Percentiles rank a stretch among this genome's conserved stretches.
phyloP scores from a whole-genome alignment of 441 rosid genomes.

The Melastoma candidum region DNA sequence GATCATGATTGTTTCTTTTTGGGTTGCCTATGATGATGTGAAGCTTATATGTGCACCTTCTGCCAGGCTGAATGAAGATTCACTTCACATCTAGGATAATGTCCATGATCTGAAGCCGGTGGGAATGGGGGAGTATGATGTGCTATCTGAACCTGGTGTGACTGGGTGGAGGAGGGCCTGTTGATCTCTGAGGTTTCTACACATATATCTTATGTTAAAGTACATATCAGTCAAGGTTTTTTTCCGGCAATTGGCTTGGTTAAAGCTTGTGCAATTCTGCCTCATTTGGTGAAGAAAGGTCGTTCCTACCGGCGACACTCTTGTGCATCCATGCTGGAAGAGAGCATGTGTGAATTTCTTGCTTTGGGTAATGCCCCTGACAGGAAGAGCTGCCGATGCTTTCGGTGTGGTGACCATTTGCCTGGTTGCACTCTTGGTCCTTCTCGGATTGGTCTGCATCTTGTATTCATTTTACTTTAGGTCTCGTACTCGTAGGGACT shows the following conservation, averaged over 20 bases:
- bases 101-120: too few relatives aligned
- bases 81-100: too few relatives aligned
- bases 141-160: too few relatives aligned
- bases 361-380: conserved; percentile 99
- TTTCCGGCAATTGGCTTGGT: conserved; percentile 12
- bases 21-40: too few relatives aligned
- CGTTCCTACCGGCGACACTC: conserved; percentile 26
- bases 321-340: conserved; percentile 94
- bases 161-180: too few relatives aligned
- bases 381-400: conserved; percentile 85
- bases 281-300: conserved; percentile 13
- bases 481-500: conserved; percentile 44
- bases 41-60: too few relatives aligned
- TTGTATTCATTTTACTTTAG: conserved; percentile 72
- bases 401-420: conserved; percentile 95
- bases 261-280: conserved; percentile 17
- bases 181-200: too few relatives aligned
- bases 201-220: conserved; percentile 4
- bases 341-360: conserved; percentile 98
- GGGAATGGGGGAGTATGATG: too few relatives aligned
- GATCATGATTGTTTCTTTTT: too few relatives aligned
- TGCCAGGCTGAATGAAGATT: too few relatives aligned
- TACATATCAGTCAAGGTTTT: background rate
- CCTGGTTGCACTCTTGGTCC: conserved; percentile 60
- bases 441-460: conserved; percentile 72